Percentiles rank a stretch among this genome's conserved stretches.
Conservation (phyloP, 2,329 filamentous ascomycete genomes). For the Monosporascus sp. region DNA sequence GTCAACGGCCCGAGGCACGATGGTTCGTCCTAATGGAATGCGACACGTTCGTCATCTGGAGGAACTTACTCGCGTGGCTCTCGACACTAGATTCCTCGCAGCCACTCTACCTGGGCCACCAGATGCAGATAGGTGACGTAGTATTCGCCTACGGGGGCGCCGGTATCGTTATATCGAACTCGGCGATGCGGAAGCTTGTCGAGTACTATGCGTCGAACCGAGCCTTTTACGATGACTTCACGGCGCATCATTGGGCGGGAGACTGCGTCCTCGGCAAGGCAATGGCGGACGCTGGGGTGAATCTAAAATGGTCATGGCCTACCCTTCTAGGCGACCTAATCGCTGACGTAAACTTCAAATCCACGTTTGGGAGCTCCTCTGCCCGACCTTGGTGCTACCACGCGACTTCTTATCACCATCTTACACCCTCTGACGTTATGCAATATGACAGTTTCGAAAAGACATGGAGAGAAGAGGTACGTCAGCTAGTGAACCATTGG, state of each 20-base stretch:
- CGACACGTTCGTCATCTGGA: constrained; percentile 52
- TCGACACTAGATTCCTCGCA: constrained; percentile 39
- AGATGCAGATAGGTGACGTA: constrained; percentile 43
- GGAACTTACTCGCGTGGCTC: constrained; percentile 48
- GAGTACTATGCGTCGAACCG: constrained; percentile 35
- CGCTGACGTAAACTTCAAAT: constrained; percentile 36
- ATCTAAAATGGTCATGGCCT: constrained; percentile 41
- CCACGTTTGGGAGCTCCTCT: constrained; percentile 29
- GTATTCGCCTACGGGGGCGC: constrained; percentile 49
- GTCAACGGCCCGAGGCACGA: constrained; percentile 37
- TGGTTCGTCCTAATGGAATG: constrained; percentile 57
- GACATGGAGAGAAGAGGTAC: constrained; percentile 24
- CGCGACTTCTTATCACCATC: constrained; percentile 43
- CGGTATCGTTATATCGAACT: constrained; percentile 45
- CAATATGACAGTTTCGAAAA: constrained; percentile 40
- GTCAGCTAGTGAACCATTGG: constrained; percentile 2
- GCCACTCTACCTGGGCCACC: constrained; percentile 48
- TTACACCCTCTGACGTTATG: constrained; percentile 35
- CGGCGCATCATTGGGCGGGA: constrained; percentile 40
- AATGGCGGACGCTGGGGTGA: constrained; percentile 38
- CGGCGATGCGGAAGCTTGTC: constrained; percentile 38
- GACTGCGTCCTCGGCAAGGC: constrained; percentile 45
- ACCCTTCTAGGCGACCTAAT: constrained; percentile 34
- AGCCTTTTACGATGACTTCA: constrained; percentile 38
- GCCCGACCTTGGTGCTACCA: constrained; percentile 45